phyloP scores from a whole-genome alignment of 352 stramenopile species.

The Pythium periplocum region DNA sequence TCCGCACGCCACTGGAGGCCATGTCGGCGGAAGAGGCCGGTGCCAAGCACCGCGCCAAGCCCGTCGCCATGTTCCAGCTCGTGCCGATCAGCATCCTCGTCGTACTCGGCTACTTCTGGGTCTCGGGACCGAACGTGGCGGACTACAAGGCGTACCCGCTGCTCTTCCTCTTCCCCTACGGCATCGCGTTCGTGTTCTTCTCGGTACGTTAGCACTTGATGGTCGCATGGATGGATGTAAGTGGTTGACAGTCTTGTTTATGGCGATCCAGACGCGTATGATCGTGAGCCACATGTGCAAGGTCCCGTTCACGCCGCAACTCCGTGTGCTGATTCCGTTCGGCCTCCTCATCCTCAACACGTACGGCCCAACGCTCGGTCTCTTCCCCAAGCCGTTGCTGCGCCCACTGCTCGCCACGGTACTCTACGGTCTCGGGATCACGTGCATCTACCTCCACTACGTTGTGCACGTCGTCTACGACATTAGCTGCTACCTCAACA shows the following conservation, averaged over 20 bases:
- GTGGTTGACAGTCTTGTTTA: not conserved
- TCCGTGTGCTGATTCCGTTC: slow-evolving; percentile 78
- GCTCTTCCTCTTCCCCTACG: slow-evolving; percentile 75
- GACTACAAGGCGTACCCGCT: slow-evolving; percentile 68
- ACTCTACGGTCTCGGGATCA: slow-evolving; percentile 71
- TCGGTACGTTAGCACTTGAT: slow-evolving; percentile 35
- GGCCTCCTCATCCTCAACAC: slow-evolving; percentile 70
- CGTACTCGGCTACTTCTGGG: slow-evolving; percentile 60
- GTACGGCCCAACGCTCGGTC: slow-evolving; percentile 44
- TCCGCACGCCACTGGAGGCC: slow-evolving; percentile 38
- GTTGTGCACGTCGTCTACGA: slow-evolving; percentile 76
- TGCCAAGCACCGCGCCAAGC: slow-evolving; percentile 82
- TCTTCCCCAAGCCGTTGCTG: slow-evolving; percentile 44
- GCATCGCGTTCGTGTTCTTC: slow-evolving; percentile 82
- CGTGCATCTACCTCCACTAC: slow-evolving; percentile 76
- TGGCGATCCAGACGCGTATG: slow-evolving; percentile 64
- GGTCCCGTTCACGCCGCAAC: slow-evolving; percentile 75
- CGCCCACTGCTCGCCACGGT: slow-evolving; percentile 60
- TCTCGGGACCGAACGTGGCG: slow-evolving; percentile 54
- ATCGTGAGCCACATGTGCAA: slow-evolving; percentile 90
- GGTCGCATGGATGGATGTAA: too few relatives aligned
- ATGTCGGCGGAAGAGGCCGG: slow-evolving; percentile 66
- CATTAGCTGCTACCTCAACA: slow-evolving; percentile 85
- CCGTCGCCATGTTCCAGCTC: slow-evolving; percentile 70
- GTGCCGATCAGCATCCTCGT: slow-evolving; percentile 62